Percentiles rank a stretch among this genome's conserved stretches.
phyloP scores from a whole-genome alignment of 495 filamentous ascomycete species.

The Penicillium paxilli region DNA sequence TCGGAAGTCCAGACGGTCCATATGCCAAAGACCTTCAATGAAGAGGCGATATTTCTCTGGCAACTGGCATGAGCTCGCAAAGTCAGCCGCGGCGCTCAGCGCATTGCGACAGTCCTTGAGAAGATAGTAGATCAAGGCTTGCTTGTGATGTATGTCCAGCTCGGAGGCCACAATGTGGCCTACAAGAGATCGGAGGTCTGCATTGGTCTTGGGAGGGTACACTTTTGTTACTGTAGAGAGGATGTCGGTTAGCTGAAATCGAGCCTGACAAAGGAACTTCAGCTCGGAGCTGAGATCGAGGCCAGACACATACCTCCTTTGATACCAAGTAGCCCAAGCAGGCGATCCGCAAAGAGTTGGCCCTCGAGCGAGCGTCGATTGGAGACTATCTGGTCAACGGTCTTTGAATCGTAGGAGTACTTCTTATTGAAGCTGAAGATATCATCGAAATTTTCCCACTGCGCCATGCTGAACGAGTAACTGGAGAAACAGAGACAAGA shows the following conservation, averaged over 20 bases:
- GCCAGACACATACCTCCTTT: conserved; percentile 70
- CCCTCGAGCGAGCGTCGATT: conserved; percentile 64
- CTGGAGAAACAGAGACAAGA: not conserved
- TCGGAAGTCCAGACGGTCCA: conserved; percentile 70
- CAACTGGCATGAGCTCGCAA: conserved; percentile 57
- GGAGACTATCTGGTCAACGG: conserved; percentile 57
- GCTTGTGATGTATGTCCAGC: conserved; percentile 68
- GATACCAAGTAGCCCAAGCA: conserved; percentile 69
- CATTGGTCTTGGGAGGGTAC: conserved; percentile 70
- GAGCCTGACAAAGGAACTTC: not conserved
- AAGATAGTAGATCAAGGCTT: conserved; percentile 78
- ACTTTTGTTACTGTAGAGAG: conserved; percentile 48
- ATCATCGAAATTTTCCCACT: conserved; percentile 58
- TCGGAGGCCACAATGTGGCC: conserved; percentile 58
- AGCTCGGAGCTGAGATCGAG: conserved; percentile 11
- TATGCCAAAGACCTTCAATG: conserved; percentile 77
- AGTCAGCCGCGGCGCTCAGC: conserved; percentile 46
- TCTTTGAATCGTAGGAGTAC: conserved; percentile 59
- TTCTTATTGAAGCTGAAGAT: conserved; percentile 64
- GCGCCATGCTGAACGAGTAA: conserved; percentile 31
- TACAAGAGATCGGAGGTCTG: conserved; percentile 64
- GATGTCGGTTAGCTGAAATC: not conserved
- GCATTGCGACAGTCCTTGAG: conserved; percentile 68
- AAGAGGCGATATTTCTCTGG: conserved; percentile 71
- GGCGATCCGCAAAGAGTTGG: conserved; percentile 71